phyloP scores from a whole-genome alignment of 305 asterid genomes.

The Fraxinus greggii region DNA sequence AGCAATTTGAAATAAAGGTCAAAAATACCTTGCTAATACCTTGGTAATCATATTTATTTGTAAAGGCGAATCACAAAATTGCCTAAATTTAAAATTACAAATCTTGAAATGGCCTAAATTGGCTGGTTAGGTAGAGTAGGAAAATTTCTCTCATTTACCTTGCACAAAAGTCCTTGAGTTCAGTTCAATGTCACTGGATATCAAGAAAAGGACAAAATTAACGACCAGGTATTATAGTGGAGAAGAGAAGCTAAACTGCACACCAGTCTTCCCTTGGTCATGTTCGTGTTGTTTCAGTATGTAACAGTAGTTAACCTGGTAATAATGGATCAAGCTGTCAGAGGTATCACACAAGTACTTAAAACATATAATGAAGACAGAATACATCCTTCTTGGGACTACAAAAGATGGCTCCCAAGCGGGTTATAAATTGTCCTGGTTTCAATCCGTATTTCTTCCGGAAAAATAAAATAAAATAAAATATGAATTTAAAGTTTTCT shows the following conservation, averaged over 20 bases:
- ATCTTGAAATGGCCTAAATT: slow-evolving; percentile 4
- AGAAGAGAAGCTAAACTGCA: slow-evolving; percentile 82
- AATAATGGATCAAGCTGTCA: slow-evolving; percentile 25
- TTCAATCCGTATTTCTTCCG: neutral
- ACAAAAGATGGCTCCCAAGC: neutral
- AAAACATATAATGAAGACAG: neutral
- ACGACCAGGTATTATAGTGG: slow-evolving; percentile 34
- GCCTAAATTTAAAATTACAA: neutral
- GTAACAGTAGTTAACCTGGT: slow-evolving; percentile 85
- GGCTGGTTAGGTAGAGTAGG: neutral
- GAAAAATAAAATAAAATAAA: neutral
- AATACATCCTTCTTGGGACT: neutral
- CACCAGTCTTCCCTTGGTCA: slow-evolving; percentile 76
- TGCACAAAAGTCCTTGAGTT: neutral
- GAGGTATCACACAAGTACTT: slow-evolving; percentile 10
- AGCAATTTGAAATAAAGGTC: neutral
- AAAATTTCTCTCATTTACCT: neutral
- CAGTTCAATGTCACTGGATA: slow-evolving; percentile 12
- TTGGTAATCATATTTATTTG: neutral
- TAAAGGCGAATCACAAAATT: neutral
- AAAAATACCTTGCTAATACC: neutral
- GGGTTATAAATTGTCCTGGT: neutral
- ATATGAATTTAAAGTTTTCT: neutral
- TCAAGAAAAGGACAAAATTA: slow-evolving; percentile 10
- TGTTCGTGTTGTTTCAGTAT: slow-evolving; percentile 71